Conservation (phyloP, 371 early-diverging fungal genomes). For the Rhizomucor pusillus region DNA sequence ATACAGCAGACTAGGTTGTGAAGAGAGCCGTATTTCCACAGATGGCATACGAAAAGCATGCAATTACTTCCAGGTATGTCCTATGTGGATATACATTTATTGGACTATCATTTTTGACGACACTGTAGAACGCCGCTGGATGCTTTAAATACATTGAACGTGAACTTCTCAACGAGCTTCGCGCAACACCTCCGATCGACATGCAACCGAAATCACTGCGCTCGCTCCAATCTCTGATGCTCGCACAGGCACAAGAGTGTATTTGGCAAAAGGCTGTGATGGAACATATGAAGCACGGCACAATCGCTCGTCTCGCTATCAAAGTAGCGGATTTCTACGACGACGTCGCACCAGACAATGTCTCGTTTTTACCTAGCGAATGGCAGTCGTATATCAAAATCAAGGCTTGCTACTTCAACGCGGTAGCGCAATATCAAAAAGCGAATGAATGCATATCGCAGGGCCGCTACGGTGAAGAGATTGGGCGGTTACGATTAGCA, state of each 20-base stretch:
- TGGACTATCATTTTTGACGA: background rate
- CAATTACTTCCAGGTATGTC: conserved; percentile 79
- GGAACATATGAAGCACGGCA: conserved; percentile 75
- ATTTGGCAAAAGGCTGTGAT: conserved; percentile 81
- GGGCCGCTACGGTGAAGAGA: conserved; percentile 84
- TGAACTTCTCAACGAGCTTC: conserved; percentile 53
- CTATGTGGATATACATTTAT: too few species aligned
- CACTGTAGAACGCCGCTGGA: conserved; percentile 74
- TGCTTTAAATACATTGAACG: conserved; percentile 64
- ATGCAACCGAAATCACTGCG: conserved; percentile 58
- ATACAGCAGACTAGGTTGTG: conserved; percentile 75
- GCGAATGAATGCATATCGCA: conserved; percentile 69
- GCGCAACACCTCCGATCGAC: conserved; percentile 56
- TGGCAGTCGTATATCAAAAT: conserved; percentile 72
- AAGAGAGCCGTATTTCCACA: conserved; percentile 60
- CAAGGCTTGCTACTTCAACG: conserved; percentile 71
- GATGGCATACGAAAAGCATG: conserved; percentile 81
- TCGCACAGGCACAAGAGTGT: conserved; percentile 91
- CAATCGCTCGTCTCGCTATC: conserved; percentile 76
- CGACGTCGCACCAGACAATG: conserved; percentile 45
- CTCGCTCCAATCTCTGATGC: conserved; percentile 71
- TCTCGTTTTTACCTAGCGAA: conserved; percentile 37
- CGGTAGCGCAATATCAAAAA: conserved; percentile 78
- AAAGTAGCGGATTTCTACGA: conserved; percentile 75
- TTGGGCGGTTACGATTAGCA: conserved; percentile 71